phyloP scores from a whole-genome alignment of 495 filamentous ascomycete species.

The Aspergillus heteromorphus region DNA sequence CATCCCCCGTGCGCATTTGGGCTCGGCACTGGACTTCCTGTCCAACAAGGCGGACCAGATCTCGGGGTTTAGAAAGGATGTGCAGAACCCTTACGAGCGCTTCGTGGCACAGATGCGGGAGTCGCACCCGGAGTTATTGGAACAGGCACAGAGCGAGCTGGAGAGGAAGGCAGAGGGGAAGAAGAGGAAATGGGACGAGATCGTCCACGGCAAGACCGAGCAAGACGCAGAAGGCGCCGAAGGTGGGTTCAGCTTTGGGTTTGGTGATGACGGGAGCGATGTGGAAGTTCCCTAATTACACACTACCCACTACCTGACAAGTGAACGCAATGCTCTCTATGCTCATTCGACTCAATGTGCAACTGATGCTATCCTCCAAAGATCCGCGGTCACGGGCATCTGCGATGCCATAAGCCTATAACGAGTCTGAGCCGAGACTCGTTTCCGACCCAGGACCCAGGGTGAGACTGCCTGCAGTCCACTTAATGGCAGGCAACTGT shows the following conservation, averaged over 20 bases:
- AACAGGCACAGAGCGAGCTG: constrained; percentile 58
- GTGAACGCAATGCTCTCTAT: background rate
- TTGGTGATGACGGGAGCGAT: constrained; percentile 61
- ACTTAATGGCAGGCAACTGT: constrained; percentile 82
- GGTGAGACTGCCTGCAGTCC: background rate
- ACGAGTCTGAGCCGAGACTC: background rate
- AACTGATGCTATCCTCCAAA: background rate
- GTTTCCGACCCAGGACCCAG: background rate
- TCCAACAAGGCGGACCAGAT: constrained; percentile 77
- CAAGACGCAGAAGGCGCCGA: constrained; percentile 35
- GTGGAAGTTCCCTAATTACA: constrained; percentile 44
- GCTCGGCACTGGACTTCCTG: constrained; percentile 74
- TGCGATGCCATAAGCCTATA: background rate
- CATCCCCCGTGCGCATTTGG: constrained; percentile 70
- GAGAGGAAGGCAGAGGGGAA: constrained; percentile 55
- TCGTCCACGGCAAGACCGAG: constrained; percentile 48
- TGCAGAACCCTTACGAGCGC: constrained; percentile 66
- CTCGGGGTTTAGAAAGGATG: constrained; percentile 73
- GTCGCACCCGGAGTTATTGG: constrained; percentile 58
- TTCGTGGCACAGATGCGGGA: constrained; percentile 68
- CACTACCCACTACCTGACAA: background rate
- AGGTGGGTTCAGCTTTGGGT: constrained; percentile 77
- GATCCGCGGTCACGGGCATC: background rate
- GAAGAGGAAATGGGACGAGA: constrained; percentile 83
- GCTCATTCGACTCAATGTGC: background rate